Percentiles rank a stretch among this genome's conserved stretches.
These are phyloP conservation scores for Erodium texanum DNA, from an alignment of 441 rosid genomes.

Conservation along the genomic window DNA sequence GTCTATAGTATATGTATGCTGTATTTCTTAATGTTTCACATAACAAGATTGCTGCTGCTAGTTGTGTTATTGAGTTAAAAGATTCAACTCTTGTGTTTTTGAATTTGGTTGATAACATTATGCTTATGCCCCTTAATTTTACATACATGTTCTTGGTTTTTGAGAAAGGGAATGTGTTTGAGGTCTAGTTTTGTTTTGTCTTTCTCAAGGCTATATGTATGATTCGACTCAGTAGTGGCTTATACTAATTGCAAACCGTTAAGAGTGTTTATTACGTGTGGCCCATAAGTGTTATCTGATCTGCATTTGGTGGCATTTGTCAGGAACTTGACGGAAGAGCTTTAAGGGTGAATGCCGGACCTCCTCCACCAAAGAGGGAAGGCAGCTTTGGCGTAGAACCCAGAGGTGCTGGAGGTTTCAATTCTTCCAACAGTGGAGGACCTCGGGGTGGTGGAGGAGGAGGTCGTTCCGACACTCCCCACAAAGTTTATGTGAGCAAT, in stretches of 20 bases:
- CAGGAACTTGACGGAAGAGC: slow-evolving; percentile 26
- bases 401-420: neutral
- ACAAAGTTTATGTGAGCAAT: slow-evolving; percentile 78
- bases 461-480: slow-evolving; percentile 24
- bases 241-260: neutral
- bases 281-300: neutral
- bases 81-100: neutral
- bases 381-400: neutral
- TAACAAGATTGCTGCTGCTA: neutral
- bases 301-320: slow-evolving; percentile 8
- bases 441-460: slow-evolving; percentile 8
- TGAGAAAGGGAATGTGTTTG: too few relatives aligned
- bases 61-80: neutral
- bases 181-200: too few relatives aligned
- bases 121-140: neutral
- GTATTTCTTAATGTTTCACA: neutral
- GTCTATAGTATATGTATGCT: neutral
- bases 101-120: too few relatives aligned
- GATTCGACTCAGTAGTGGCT: neutral
- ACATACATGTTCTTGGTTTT: neutral
- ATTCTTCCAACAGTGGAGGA: neutral
- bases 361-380: slow-evolving; percentile 27
- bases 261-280: too few relatives aligned
- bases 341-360: slow-evolving; percentile 24
- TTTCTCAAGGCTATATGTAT: too few relatives aligned